A percentile compares a stretch with the other conserved stretches of the same genome.
These are phyloP conservation scores for Hortiboletus campestris DNA, from an alignment of 768 basidiomycete species.

Conservation along the genomic window DNA sequence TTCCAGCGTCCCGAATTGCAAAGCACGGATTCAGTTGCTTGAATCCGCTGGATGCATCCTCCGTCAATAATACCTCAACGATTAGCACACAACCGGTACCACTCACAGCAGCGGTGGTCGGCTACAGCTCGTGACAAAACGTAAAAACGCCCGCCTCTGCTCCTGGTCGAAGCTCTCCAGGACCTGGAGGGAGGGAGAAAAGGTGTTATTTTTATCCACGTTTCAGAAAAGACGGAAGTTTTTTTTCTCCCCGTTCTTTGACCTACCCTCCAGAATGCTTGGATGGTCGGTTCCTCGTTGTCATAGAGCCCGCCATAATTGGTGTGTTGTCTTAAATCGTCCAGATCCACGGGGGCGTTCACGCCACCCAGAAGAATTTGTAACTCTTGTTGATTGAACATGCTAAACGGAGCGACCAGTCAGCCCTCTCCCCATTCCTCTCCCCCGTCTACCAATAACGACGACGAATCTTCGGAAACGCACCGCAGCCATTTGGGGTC, in stretches of 20 bases:
- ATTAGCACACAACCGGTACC: background rate
- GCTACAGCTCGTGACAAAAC: constrained; percentile 93
- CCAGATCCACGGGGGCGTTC: constrained; percentile 79
- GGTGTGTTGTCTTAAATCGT: constrained; percentile 75
- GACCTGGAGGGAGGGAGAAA: constrained; percentile 45
- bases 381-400: constrained; percentile 97
- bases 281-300: constrained; percentile 66
- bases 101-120: constrained; percentile 82
- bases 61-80: background rate
- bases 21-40: constrained; percentile 86
- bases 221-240: background rate
- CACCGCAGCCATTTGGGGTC: constrained; percentile 85
- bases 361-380: constrained; percentile 90
- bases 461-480: constrained; percentile 4
- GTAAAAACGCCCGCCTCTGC: constrained; percentile 71
- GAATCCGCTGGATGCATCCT: constrained; percentile 56
- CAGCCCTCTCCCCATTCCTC: constrained; percentile 1
- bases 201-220: background rate
- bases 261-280: constrained; percentile 79
- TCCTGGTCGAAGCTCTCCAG: constrained; percentile 77
- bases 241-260: background rate
- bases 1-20: constrained; percentile 78
- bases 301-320: constrained; percentile 81
- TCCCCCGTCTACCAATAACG: background rate
- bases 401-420: constrained; percentile 43